A percentile compares a stretch with the other conserved stretches of the same genome.
Evolutionary conservation across 1,284 basidiomycete species (phyloP).

Genomic region (Inonotus obliquus): DNA sequence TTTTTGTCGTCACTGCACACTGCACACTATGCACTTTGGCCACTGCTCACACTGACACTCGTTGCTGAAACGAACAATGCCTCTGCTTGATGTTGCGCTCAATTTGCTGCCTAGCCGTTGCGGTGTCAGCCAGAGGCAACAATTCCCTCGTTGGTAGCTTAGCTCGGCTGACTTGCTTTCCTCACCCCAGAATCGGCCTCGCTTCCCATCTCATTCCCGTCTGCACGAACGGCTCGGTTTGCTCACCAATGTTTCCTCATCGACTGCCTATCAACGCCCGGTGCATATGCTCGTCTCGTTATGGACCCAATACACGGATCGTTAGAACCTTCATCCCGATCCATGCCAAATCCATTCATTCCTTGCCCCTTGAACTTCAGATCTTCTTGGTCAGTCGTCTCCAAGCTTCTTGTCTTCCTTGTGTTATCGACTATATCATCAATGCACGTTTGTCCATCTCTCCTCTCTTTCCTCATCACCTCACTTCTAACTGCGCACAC

Average conservation of each 20-base stretch:
- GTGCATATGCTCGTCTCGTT: background rate
- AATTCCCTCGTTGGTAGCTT: no score
- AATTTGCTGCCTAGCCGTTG: background rate
- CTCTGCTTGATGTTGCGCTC: background rate
- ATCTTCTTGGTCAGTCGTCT: background rate
- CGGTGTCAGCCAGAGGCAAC: background rate
- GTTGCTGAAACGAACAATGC: background rate
- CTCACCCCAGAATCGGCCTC: background rate
- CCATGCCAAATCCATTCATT: background rate
- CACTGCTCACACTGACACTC: background rate
- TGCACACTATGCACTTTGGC: background rate
- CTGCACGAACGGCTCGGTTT: no score
- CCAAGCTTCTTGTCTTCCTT: conserved; percentile 7
- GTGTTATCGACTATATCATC: background rate
- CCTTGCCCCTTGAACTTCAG: background rate
- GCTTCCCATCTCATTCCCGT: no score
- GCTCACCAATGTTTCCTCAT: conserved; percentile 1
- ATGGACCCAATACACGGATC: background rate
- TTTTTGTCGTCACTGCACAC: no score
- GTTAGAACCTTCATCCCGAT: background rate
- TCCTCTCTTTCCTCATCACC: background rate
- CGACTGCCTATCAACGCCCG: background rate
- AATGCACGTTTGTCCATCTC: conserved; percentile 3
- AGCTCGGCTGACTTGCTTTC: background rate
- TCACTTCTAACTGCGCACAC: background rate